Evolutionary conservation across 441 rosid species (phyloP).

Genomic region (Pelargonium myrrhifolium): DNA sequence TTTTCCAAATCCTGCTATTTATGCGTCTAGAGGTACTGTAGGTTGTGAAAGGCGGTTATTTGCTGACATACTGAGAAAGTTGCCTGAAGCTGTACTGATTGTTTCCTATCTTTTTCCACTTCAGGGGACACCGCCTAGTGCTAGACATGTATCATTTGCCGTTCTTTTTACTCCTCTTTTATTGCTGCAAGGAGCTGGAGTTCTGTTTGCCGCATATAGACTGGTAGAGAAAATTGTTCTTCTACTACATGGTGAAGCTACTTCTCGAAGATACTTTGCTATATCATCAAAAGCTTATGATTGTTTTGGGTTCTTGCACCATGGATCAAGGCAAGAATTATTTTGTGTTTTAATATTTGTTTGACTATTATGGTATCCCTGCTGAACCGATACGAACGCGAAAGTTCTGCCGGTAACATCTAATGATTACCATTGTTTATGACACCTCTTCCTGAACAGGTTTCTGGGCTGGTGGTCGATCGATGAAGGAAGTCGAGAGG

Average conservation of each 20-base stretch:
- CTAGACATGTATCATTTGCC: conserved; percentile 37
- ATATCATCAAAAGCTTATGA: conserved; percentile 43
- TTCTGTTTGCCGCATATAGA: conserved; percentile 40
- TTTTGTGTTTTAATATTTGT: conserved; percentile 8
- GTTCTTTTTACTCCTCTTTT: conserved; percentile 49
- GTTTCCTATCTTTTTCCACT: conserved; percentile 1
- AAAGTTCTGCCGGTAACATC: conserved; percentile 2
- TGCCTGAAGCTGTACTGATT: too few species aligned
- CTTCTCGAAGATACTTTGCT: conserved; percentile 35
- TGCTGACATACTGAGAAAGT: not conserved
- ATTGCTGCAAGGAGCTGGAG: conserved; percentile 58
- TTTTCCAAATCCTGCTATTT: conserved; percentile 54
- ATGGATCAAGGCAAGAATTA: conserved; percentile 44
- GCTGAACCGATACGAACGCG: not conserved
- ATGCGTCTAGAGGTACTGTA: conserved; percentile 57
- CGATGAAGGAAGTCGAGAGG: conserved; percentile 64
- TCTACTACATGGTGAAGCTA: conserved; percentile 27
- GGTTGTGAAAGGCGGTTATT: conserved; percentile 5
- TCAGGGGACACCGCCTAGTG: conserved; percentile 60
- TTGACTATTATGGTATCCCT: not conserved
- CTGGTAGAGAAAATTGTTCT: conserved; percentile 38
- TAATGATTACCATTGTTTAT: conserved; percentile 5
- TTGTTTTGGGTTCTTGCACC: conserved; percentile 48
- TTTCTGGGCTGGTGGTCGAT: conserved; percentile 70
- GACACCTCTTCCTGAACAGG: conserved; percentile 26